Conservation (phyloP, 345 rosid species). For the Lepidium africanum region DNA sequence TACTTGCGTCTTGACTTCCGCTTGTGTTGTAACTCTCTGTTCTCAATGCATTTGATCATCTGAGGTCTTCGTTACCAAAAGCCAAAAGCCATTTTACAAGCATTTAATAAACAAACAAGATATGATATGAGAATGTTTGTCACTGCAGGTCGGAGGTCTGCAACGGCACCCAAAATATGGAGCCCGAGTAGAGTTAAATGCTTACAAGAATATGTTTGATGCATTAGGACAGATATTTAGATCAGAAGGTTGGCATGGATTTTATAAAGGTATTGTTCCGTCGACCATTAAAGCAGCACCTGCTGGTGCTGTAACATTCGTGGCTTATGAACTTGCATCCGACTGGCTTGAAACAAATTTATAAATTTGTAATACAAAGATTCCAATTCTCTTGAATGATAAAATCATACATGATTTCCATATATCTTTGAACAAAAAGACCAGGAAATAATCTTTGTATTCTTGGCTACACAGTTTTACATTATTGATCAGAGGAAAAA, state of each 20-base stretch:
- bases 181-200: constrained; percentile 50
- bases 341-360: neutral
- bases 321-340: neutral
- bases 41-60: neutral
- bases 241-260: neutral
- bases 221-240: neutral
- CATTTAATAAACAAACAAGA: neutral
- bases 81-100: neutral
- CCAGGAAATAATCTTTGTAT: neutral
- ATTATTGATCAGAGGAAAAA: constrained; percentile 7
- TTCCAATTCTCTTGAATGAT: neutral
- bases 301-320: constrained; percentile 8
- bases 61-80: neutral
- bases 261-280: constrained; percentile 1
- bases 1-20: neutral
- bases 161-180: constrained; percentile 72
- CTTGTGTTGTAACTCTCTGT: neutral
- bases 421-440: neutral
- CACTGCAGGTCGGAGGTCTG: constrained; percentile 66
- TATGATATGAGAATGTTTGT: neutral
- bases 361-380: neutral
- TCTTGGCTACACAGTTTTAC: constrained; percentile 12
- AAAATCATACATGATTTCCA: neutral
- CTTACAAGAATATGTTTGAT: constrained; percentile 2
- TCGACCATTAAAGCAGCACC: constrained; percentile 3